phyloP scores from a whole-genome alignment of 2,329 filamentous ascomycete genomes.

The Neonectria sp. region DNA sequence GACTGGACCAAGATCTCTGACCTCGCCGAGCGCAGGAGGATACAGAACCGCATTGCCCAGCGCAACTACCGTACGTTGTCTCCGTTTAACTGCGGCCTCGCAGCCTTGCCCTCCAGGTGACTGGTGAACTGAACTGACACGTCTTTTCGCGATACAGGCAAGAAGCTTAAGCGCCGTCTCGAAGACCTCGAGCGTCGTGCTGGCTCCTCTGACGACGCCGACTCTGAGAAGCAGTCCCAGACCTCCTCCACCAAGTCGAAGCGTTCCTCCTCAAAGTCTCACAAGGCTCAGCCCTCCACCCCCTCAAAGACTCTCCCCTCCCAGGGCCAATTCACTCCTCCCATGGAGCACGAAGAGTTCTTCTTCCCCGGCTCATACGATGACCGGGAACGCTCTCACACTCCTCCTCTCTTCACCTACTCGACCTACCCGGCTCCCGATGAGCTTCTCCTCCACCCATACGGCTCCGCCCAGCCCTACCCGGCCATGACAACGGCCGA shows the following conservation, averaged over 20 bases:
- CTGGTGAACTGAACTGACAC: constrained; percentile 37
- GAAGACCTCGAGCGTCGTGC: constrained; percentile 88
- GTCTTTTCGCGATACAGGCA: constrained; percentile 69
- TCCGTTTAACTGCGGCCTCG: constrained; percentile 14
- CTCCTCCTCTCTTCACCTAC: constrained; percentile 79
- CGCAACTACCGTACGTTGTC: constrained; percentile 88
- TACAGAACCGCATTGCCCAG: constrained; percentile 98
- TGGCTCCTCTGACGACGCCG: constrained; percentile 67
- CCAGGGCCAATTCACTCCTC: constrained; percentile 73
- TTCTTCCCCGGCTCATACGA: constrained; percentile 75
- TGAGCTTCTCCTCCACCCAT: constrained; percentile 73
- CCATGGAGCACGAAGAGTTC: constrained; percentile 75
- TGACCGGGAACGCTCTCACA: constrained; percentile 78
- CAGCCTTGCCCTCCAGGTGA: not conserved
- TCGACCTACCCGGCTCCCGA: constrained; percentile 78
- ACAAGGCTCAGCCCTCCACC: constrained; percentile 47
- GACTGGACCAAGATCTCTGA: constrained; percentile 99
- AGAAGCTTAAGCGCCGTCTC: constrained; percentile 92
- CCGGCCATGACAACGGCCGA: constrained; percentile 66
- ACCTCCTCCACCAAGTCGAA: constrained; percentile 50
- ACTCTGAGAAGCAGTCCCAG: constrained; percentile 49
- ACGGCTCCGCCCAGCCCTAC: constrained; percentile 69
- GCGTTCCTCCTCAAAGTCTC: constrained; percentile 48
- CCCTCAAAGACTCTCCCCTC: constrained; percentile 57
- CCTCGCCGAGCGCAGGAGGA: constrained; percentile 91